phyloP scores from a whole-genome alignment of 805 yeast species.

The Yamadazyma sp. region DNA sequence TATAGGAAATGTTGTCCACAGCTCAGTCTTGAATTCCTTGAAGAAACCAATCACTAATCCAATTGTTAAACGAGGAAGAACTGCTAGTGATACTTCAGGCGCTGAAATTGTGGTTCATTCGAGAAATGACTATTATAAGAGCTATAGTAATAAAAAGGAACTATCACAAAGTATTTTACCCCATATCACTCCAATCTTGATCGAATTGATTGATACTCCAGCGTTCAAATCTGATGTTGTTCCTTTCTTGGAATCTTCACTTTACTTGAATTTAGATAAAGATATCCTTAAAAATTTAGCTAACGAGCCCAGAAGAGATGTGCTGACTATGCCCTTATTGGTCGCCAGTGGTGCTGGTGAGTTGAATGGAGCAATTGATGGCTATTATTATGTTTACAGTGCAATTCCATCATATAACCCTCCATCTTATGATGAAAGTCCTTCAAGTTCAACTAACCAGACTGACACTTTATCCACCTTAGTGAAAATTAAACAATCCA shows the following conservation, averaged over 20 bases:
- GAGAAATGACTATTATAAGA: conserved; percentile 8
- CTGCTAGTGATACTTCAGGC: conserved; percentile 27
- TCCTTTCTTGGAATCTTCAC: conserved; percentile 72
- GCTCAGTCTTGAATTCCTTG: conserved; percentile 23
- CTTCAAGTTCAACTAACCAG: background rate
- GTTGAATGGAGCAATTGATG: conserved; percentile 71
- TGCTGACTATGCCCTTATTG: conserved; percentile 61
- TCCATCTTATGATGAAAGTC: conserved; percentile 46
- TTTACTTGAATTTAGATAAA: conserved; percentile 58
- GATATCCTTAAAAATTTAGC: conserved; percentile 61
- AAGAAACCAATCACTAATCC: conserved; percentile 3
- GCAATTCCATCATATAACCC: conserved; percentile 64
- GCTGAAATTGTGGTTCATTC: conserved; percentile 16
- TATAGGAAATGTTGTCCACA: conserved; percentile 17
- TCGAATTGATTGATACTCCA: conserved; percentile 75
- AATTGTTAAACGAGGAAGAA: conserved; percentile 8
- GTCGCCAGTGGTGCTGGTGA: conserved; percentile 81
- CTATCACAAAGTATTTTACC: background rate
- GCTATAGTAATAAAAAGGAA: conserved; percentile 8
- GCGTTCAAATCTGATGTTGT: conserved; percentile 65
- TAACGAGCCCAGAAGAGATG: conserved; percentile 58
- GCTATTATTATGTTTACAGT: conserved; percentile 66
- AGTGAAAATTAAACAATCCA: conserved; percentile 46
- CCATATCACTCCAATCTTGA: conserved; percentile 52
- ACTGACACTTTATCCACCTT: conserved; percentile 7